Evolutionary conservation across 2,329 filamentous ascomycete genomes (phyloP).

Genomic region (Pezicula radicicola): DNA sequence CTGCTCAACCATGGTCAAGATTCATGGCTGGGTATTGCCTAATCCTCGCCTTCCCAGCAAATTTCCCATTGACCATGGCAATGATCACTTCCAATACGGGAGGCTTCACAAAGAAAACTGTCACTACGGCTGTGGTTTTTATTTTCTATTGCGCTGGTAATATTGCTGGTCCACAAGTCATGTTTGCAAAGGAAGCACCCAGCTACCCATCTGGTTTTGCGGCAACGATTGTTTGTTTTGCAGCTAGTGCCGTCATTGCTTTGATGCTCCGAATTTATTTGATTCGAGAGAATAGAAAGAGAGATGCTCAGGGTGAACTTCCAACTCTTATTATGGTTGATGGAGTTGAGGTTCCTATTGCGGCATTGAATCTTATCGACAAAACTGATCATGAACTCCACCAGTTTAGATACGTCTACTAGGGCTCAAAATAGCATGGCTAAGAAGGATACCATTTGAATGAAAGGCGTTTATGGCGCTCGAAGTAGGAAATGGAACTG

Average conservation of each 20-base stretch:
- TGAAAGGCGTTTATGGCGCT: too few relatives aligned
- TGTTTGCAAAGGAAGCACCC: not conserved
- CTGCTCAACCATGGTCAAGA: not conserved
- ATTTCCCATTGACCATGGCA: not conserved
- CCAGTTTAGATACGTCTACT: conserved; percentile 3
- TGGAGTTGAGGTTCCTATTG: not conserved
- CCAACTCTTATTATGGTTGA: not conserved
- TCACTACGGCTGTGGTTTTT: not conserved
- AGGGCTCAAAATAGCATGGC: not conserved
- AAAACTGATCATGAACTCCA: not conserved
- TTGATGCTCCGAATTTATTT: not conserved
- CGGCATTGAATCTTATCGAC: not conserved
- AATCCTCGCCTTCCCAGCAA: not conserved
- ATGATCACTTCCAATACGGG: not conserved
- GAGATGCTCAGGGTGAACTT: not conserved
- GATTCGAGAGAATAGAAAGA: not conserved
- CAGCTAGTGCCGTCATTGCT: not conserved
- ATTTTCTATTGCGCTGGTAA: not conserved
- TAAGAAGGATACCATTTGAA: too few relatives aligned
- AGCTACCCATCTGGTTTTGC: not conserved
- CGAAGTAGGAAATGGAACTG: too few relatives aligned
- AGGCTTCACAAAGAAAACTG: not conserved
- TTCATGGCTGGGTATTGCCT: not conserved
- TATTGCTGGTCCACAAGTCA: not conserved
- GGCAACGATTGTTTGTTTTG: not conserved